Percentiles rank a stretch among this genome's conserved stretches.
Conservation (phyloP, 768 basidiomycete species). For the Boletales sp. region DNA sequence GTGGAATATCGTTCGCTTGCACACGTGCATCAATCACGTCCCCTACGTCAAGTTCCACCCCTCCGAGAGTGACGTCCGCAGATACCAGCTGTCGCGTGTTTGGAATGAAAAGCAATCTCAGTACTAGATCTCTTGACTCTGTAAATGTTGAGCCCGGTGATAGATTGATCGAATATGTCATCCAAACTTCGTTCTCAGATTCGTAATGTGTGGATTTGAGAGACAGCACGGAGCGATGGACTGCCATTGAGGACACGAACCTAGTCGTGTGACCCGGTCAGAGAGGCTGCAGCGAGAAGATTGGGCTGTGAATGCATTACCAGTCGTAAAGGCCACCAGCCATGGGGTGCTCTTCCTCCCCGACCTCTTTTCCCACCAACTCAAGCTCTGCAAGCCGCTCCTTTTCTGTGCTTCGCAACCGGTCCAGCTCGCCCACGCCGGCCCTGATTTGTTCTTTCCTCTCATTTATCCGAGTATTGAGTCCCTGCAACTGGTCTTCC, state of each 20-base stretch:
- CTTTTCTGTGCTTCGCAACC: conserved; percentile 57
- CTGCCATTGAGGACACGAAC: conserved; percentile 63
- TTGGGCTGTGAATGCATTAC: conserved; percentile 36
- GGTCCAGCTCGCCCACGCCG: conserved; percentile 53
- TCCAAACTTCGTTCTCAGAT: conserved; percentile 74
- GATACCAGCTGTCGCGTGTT: conserved; percentile 64
- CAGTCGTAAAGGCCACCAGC: conserved; percentile 67
- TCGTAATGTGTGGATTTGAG: conserved; percentile 55
- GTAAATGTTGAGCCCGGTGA: conserved; percentile 22
- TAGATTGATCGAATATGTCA: conserved; percentile 55
- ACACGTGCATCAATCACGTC: conserved; percentile 62
- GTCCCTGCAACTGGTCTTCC: conserved; percentile 57
- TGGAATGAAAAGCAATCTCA: conserved; percentile 65
- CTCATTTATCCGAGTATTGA: conserved; percentile 47
- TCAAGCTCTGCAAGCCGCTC: conserved; percentile 60
- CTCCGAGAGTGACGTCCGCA: conserved; percentile 53
- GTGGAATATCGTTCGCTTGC: conserved; percentile 61
- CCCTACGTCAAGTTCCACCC: conserved; percentile 49
- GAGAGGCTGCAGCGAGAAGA: neutral
- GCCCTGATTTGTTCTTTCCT: conserved; percentile 63
- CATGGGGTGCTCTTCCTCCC: conserved; percentile 62
- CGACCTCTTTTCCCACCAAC: conserved; percentile 44
- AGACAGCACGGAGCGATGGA: conserved; percentile 61
- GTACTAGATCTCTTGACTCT: conserved; percentile 36
- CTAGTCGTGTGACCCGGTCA: conserved; percentile 35